Base-by-base conservation (phyloP, 1,284 basidiomycete species). In the Fomitopsis schrenkii region DNA sequence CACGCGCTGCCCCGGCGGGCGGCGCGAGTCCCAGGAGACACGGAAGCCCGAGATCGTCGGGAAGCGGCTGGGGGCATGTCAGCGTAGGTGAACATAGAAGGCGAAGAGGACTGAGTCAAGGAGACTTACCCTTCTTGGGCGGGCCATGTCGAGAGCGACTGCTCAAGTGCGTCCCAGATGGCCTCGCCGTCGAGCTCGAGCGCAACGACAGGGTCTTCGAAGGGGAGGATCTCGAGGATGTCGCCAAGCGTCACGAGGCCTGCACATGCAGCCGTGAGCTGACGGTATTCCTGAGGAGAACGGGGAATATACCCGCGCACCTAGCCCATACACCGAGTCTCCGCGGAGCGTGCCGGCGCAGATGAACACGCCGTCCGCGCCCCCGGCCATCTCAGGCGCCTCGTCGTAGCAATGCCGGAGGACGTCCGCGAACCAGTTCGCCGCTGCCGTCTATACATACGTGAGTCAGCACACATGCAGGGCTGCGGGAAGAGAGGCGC, bases 341-440 rank as follows among this genome's bases (percentile, higher is more conserved):
- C 95, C 94, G 42, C 95, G 85, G 50, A 97, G 76, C 1, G 92
- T 94, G 2, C 95, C 95, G n/a, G 90, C 91, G 68, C 87, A 93
- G 38, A 95, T 85, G 63, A 96, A 80, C 2, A 91, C 91, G 0
- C 86, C 89, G 70, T 95, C 92, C 0, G 88, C 83, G 1, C 86
- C 88, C 1, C 84, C 85, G 26, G 79, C 82, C 67, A 86, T 74
- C 56, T 79, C 82, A 58, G 91, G 74, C 4, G 85, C 84, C 69
- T 95, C 93, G 63, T 96, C 94, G 69, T 95, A 97, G 0, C 91
- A 85, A 71, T 95, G 91, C 63, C 92, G 80, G 35, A 95, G 74
- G 35, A 96, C 87, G 72, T 97, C 95, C 1, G 94, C 90, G 60
- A 95, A 88, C 89, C 93, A 95, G 71, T 97, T 93, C n/a, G 87